A percentile compares a stretch with the other conserved stretches of the same genome.
phyloP scores from a whole-genome alignment of 331 rosid genomes.

The Acacia concinna region DNA sequence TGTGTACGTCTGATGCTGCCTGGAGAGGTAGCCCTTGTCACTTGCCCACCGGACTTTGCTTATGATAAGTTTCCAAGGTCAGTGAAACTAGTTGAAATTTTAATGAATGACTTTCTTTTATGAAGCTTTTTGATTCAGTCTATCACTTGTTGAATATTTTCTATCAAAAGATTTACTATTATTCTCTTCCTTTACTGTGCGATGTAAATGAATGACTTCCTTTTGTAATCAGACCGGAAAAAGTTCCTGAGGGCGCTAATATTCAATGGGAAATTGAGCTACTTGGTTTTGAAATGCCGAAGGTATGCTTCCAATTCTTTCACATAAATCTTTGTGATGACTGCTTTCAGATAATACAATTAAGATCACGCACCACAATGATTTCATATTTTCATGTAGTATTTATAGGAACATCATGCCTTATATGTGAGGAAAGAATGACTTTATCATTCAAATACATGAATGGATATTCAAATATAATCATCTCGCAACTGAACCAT shows the following conservation, averaged over 20 bases:
- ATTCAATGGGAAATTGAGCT: conserved; percentile 96
- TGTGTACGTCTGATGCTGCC: conserved; percentile 93
- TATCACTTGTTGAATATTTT: conserved; percentile 16
- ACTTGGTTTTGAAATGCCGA: conserved; percentile 92
- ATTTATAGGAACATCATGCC: background rate
- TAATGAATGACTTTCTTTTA: no score
- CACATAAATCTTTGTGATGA: background rate
- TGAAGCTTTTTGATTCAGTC: conserved; percentile 14
- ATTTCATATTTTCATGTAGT: background rate
- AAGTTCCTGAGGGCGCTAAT: conserved; percentile 85
- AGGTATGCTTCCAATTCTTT: conserved; percentile 45
- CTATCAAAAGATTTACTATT: background rate
- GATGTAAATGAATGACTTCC: background rate
- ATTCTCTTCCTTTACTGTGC: conserved; percentile 19
- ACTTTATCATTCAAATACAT: background rate
- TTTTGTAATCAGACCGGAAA: conserved; percentile 61
- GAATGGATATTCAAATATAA: conserved; percentile 5
- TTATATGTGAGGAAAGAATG: background rate
- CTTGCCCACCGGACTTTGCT: conserved; percentile 96
- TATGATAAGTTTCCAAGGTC: conserved; percentile 91
- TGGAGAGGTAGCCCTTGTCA: conserved; percentile 83
- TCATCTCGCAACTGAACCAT: conserved; percentile 9
- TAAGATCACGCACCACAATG: background rate
- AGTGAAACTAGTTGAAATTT: conserved; percentile 26
- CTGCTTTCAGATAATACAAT: conserved; percentile 2